Percentiles rank a stretch among this genome's conserved stretches.
These are phyloP conservation scores for Phytopythium delawarense DNA, from an alignment of 352 stramenopile species.

Conservation along the genomic window DNA sequence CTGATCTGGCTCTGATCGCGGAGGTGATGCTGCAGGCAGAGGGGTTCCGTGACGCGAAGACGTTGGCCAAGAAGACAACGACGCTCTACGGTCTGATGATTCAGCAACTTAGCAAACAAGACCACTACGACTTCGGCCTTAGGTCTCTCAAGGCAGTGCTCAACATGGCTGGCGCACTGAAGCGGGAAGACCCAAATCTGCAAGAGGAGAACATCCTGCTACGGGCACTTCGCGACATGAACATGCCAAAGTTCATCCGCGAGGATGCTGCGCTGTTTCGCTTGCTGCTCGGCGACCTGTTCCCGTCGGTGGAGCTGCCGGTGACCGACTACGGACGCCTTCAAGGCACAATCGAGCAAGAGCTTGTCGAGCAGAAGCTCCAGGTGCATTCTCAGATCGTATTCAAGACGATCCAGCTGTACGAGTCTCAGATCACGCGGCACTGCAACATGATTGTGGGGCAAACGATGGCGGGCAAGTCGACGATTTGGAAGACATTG, in stretches of 20 bases:
- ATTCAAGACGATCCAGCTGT: constrained; percentile 95
- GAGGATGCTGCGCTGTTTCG: constrained; percentile 92
- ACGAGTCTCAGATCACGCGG: constrained; percentile 92
- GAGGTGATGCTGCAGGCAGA: constrained; percentile 87
- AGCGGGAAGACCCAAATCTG: constrained; percentile 94
- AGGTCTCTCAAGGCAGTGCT: constrained; percentile 81
- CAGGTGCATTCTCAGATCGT: constrained; percentile 90
- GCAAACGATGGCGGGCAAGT: constrained; percentile 89
- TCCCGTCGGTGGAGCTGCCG: constrained; percentile 83
- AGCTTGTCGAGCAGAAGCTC: constrained; percentile 79
- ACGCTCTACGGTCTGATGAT: constrained; percentile 87
- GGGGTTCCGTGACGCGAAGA: constrained; percentile 79
- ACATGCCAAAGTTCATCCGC: constrained; percentile 94
- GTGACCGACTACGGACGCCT: constrained; percentile 91
- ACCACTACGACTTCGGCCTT: constrained; percentile 87
- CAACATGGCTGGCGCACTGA: constrained; percentile 85
- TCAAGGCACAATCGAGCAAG: constrained; percentile 85
- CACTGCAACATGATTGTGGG: constrained; percentile 95
- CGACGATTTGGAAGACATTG: constrained; percentile 83
- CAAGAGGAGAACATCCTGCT: constrained; percentile 96
- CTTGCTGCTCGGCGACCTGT: constrained; percentile 87
- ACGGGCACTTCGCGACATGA: constrained; percentile 93
- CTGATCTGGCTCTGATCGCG: constrained; percentile 77
- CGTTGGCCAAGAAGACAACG: constrained; percentile 81
- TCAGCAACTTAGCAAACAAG: constrained; percentile 84